phyloP scores from a whole-genome alignment of 768 basidiomycete species.

The Kwoniella newhampshirensis region DNA sequence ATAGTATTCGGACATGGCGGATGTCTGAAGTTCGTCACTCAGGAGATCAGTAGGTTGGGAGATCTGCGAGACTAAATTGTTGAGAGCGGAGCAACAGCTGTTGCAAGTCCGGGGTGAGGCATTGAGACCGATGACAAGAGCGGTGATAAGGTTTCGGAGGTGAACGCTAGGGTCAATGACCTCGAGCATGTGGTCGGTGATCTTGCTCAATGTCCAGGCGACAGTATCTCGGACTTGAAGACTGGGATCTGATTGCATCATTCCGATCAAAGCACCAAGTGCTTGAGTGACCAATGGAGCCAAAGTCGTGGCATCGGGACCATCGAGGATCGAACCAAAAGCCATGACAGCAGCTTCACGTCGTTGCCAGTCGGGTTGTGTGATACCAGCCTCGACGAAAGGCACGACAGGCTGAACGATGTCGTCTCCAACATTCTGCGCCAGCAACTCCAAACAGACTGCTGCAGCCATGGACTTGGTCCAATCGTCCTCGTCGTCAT shows the following conservation, averaged over 20 bases:
- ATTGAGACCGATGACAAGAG: slow-evolving; percentile 74
- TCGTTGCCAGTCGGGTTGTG: slow-evolving; percentile 83
- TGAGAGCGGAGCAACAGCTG: slow-evolving; percentile 94
- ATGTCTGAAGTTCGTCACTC: slow-evolving; percentile 60
- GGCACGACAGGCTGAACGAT: slow-evolving; percentile 93
- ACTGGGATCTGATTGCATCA: slow-evolving; percentile 81
- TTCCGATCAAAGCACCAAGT: slow-evolving; percentile 85
- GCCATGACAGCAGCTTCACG: slow-evolving; percentile 98
- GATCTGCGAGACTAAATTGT: slow-evolving; percentile 91
- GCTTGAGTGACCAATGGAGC: slow-evolving; percentile 91
- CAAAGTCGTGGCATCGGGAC: slow-evolving; percentile 83
- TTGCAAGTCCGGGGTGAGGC: slow-evolving; percentile 82
- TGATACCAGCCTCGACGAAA: slow-evolving; percentile 96
- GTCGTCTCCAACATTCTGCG: slow-evolving; percentile 82
- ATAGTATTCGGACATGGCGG: slow-evolving; percentile 82
- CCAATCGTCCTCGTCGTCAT: slow-evolving; percentile 98
- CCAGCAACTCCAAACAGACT: slow-evolving; percentile 82
- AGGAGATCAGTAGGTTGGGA: slow-evolving; percentile 67
- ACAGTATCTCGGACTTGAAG: slow-evolving; percentile 91
- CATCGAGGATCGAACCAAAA: slow-evolving; percentile 95
- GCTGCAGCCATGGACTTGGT: slow-evolving; percentile 96
- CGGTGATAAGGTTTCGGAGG: slow-evolving; percentile 75
- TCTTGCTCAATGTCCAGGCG: slow-evolving; percentile 94
- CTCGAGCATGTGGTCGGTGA: slow-evolving; percentile 82
- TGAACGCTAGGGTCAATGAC: slow-evolving; percentile 88